These are phyloP conservation scores for Stephanodiscus triporus DNA, from an alignment of 108 stramenopile genomes.

Conservation along the genomic window DNA sequence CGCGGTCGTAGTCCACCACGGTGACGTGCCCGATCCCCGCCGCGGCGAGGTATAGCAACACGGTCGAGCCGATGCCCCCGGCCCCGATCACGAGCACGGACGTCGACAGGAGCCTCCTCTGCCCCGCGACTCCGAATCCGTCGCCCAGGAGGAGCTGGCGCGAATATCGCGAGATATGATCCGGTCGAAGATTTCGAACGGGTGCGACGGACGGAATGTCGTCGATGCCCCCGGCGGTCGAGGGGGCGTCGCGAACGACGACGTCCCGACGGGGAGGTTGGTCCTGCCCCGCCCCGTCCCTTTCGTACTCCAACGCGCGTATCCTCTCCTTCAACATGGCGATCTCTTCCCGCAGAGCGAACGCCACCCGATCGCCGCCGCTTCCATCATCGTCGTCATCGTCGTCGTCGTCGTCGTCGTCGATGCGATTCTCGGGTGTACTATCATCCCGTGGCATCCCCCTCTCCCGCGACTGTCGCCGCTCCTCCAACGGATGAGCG, in stretches of 20 bases:
- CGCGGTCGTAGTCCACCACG: slow-evolving; percentile 93
- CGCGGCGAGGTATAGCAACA: slow-evolving; percentile 80
- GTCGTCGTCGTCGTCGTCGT: background rate
- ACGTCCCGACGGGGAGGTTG: background rate
- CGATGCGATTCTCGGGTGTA: background rate
- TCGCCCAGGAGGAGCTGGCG: slow-evolving; percentile 66
- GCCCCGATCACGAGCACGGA: slow-evolving; percentile 83
- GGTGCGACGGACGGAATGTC: slow-evolving; percentile 29
- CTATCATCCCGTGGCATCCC: background rate
- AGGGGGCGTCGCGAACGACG: background rate
- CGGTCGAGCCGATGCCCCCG: slow-evolving; percentile 87
- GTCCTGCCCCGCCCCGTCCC: background rate
- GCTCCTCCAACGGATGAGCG: background rate
- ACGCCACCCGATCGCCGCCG: slow-evolving; percentile 13
- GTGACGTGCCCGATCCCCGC: slow-evolving; percentile 79
- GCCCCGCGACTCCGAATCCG: slow-evolving; percentile 86
- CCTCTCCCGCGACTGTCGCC: background rate
- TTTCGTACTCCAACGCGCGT: slow-evolving; percentile 30
- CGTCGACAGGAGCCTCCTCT: slow-evolving; percentile 65
- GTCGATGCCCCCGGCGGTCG: background rate
- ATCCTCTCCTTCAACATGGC: slow-evolving; percentile 35
- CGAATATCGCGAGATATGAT: slow-evolving; percentile 81
- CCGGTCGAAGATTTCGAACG: slow-evolving; percentile 28
- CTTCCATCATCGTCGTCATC: background rate
- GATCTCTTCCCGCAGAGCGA: slow-evolving; percentile 33